These are phyloP conservation scores for Penicillium sp. DNA, from an alignment of 2,329 filamentous ascomycete genomes.

Conservation along the genomic window DNA sequence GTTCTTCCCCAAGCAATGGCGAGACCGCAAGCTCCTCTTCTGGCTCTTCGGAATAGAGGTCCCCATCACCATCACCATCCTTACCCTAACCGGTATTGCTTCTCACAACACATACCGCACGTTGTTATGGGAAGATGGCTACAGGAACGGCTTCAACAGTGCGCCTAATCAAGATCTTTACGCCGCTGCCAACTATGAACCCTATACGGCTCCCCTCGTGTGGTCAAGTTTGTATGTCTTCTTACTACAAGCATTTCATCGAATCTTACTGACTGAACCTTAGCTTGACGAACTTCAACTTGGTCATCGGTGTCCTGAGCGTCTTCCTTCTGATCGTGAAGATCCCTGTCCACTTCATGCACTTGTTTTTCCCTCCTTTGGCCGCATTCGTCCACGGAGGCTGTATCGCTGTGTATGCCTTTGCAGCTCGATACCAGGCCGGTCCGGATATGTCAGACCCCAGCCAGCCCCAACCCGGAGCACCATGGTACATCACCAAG, in stretches of 20 bases:
- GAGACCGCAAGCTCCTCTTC: slow-evolving; percentile 52
- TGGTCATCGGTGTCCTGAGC: slow-evolving; percentile 61
- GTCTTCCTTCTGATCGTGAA: slow-evolving; percentile 63
- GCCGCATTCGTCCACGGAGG: slow-evolving; percentile 54
- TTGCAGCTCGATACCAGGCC: slow-evolving; percentile 57
- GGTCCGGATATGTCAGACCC: slow-evolving; percentile 61
- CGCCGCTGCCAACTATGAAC: slow-evolving; percentile 58
- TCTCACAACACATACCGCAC: slow-evolving; percentile 62
- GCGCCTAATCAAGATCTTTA: slow-evolving; percentile 58
- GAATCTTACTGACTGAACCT: slow-evolving; percentile 10
- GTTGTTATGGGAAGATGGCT: slow-evolving; percentile 63
- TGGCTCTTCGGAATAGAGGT: slow-evolving; percentile 57
- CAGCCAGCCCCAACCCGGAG: slow-evolving; percentile 52
- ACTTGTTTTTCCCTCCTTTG: slow-evolving; percentile 58
- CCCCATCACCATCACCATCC: slow-evolving; percentile 56
- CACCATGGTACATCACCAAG: slow-evolving; percentile 66
- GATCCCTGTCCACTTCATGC: slow-evolving; percentile 55
- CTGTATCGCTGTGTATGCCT: slow-evolving; percentile 55
- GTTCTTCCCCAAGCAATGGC: slow-evolving; percentile 55
- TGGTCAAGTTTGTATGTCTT: slow-evolving; percentile 61
- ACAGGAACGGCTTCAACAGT: slow-evolving; percentile 63
- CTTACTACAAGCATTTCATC: neutral
- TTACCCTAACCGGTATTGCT: slow-evolving; percentile 63
- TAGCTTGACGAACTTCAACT: slow-evolving; percentile 62
- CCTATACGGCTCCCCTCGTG: slow-evolving; percentile 55